Evolutionary conservation across 192 early-diverging fungal genomes (phyloP).

Genomic region (Coemansia sp.): DNA sequence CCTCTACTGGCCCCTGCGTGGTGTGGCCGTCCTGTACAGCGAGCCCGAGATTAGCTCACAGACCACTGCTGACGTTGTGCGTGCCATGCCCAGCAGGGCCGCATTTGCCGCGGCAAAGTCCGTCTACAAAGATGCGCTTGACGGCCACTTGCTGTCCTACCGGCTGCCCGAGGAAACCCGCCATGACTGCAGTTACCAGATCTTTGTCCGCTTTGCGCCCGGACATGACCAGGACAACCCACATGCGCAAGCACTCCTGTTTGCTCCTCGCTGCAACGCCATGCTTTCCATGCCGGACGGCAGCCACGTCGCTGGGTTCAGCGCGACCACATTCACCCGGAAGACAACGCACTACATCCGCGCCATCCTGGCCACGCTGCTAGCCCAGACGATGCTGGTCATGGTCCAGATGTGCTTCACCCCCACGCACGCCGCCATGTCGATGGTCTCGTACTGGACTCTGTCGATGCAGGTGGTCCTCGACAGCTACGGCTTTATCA

Average conservation of each 20-base stretch:
- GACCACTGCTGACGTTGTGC: conserved; percentile 13
- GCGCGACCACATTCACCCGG: conserved; percentile 1
- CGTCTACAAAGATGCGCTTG: conserved; percentile 3
- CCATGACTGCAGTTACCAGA: conserved; percentile 31
- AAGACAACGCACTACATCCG: conserved; percentile 19
- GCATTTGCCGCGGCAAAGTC: conserved; percentile 19
- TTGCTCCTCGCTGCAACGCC: conserved; percentile 13
- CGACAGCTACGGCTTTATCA: conserved; percentile 59
- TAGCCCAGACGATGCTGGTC: conserved; percentile 28
- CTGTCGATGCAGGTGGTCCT: conserved; percentile 59
- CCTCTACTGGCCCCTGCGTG: conserved; percentile 18
- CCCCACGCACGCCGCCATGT: conserved; percentile 59
- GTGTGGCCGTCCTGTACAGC: conserved; percentile 18
- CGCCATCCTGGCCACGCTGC: conserved; percentile 7
- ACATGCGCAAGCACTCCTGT: conserved; percentile 13
- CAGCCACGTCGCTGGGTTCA: conserved; percentile 5
- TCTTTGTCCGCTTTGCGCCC: conserved; percentile 12
- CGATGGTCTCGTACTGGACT: conserved; percentile 61
- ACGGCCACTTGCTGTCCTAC: conserved; percentile 9
- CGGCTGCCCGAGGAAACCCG: conserved; percentile 7
- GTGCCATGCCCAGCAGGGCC: conserved; percentile 12
- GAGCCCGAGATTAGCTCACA: conserved; percentile 13
- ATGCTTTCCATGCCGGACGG: conserved; percentile 4
- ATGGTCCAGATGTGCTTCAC: conserved; percentile 62
- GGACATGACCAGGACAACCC: background rate